A percentile compares a stretch with the other conserved stretches of the same genome.
Conservation (phyloP, 257 asterid species). For the Knoxia roxburghii region DNA sequence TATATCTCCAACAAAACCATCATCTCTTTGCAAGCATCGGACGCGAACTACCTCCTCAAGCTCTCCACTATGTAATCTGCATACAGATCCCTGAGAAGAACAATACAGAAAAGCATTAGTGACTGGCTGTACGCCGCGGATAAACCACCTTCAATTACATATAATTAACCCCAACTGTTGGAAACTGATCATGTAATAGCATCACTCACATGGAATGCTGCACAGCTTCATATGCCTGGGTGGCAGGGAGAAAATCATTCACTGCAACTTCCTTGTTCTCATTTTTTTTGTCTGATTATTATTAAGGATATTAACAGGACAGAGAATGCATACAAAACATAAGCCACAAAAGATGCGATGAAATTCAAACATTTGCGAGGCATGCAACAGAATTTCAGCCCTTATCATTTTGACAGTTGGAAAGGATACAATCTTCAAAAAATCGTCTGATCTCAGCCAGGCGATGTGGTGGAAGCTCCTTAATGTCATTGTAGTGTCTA, state of each 20-base stretch:
- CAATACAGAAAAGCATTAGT: background rate
- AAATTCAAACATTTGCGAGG: background rate
- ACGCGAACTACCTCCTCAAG: conserved; percentile 58
- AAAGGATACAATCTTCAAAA: conserved; percentile 92
- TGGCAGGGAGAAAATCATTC: conserved; percentile 67
- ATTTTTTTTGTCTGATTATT: conserved; percentile 67
- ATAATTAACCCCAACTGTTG: background rate
- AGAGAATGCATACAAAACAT: background rate
- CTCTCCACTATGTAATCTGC: conserved; percentile 79
- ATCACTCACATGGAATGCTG: conserved; percentile 73
- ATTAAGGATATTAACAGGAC: conserved; percentile 28
- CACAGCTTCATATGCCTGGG: conserved; percentile 64
- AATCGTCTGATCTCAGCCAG: conserved; percentile 91
- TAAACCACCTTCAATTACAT: background rate
- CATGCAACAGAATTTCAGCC: background rate
- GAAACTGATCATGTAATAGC: background rate
- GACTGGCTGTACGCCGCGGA: background rate
- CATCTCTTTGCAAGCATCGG: conserved; percentile 8
- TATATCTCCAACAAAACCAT: background rate
- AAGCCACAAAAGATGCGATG: background rate
- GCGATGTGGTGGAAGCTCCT: conserved; percentile 90
- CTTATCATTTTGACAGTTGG: conserved; percentile 6
- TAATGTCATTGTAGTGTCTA: conserved; percentile 69
- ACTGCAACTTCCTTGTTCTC: conserved; percentile 96
- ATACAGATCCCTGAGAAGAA: conserved; percentile 55